Conservation (phyloP, 768 basidiomycete genomes). For the Lactarius sanguifluus region DNA sequence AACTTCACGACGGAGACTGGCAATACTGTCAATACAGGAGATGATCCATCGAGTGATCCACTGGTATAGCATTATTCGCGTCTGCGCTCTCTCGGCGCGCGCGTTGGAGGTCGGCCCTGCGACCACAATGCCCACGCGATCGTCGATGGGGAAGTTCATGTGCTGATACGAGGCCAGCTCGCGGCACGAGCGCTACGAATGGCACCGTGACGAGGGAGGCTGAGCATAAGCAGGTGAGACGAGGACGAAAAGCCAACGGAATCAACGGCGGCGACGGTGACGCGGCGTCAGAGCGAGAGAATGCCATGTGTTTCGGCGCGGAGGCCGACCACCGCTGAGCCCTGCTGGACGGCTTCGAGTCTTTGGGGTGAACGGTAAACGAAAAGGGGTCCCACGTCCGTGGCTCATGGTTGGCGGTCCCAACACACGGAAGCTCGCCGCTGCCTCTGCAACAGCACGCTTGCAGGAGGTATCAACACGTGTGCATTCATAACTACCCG, state of each 20-base stretch:
- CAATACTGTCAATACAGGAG: no score
- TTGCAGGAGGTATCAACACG: neutral
- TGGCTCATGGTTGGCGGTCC: no score
- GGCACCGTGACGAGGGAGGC: neutral
- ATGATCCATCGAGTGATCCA: conserved; percentile 34
- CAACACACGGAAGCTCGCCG: no score
- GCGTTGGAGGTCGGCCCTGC: conserved; percentile 98
- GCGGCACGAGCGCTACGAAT: conserved; percentile 88
- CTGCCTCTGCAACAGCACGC: conserved; percentile 36
- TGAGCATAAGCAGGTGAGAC: neutral
- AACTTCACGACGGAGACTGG: no score
- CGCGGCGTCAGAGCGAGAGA: conserved; percentile 38
- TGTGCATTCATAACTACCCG: neutral
- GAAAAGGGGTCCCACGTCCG: no score
- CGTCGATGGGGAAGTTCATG: conserved; percentile 93
- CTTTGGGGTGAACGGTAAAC: no score
- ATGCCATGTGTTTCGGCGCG: conserved; percentile 94
- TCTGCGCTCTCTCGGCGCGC: conserved; percentile 88
- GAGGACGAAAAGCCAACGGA: neutral
- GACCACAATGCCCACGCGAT: conserved; percentile 92
- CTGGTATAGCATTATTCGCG: conserved; percentile 58
- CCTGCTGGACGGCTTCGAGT: conserved; percentile 69
- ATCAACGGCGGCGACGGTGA: conserved; percentile 73
- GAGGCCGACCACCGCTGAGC: conserved; percentile 86
- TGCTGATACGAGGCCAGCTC: conserved; percentile 99